Percentiles rank a stretch among this genome's conserved stretches.
Conservation (phyloP, 176 grass and related monocot species). For the Elymus sibiricus region DNA sequence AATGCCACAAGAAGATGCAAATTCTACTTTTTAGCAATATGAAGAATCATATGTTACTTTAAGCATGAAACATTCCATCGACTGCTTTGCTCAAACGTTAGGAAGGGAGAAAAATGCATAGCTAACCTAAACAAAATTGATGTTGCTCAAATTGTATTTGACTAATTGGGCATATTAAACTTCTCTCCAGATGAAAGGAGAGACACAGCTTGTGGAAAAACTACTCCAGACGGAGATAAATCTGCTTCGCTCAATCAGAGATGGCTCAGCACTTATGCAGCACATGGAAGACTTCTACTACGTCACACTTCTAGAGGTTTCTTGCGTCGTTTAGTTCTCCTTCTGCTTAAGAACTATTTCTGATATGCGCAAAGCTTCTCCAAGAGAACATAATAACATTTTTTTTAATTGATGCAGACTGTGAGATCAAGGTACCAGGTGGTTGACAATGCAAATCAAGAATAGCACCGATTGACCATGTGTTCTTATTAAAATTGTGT, state of each 20-base stretch:
- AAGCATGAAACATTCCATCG: background rate
- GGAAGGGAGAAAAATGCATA: background rate
- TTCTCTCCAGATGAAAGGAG: slow-evolving; percentile 84
- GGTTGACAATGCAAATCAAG: slow-evolving; percentile 33
- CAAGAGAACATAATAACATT: slow-evolving; percentile 2
- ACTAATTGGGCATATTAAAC: slow-evolving; percentile 27
- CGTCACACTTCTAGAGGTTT: slow-evolving; percentile 93
- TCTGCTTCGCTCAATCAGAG: slow-evolving; percentile 82
- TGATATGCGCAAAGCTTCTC: slow-evolving; percentile 16
- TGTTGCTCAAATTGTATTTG: slow-evolving; percentile 3
- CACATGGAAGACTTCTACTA: slow-evolving; percentile 99
- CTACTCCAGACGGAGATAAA: slow-evolving; percentile 93
- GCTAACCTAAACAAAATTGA: slow-evolving; percentile 22
- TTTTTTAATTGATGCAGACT: slow-evolving; percentile 56
- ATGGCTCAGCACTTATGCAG: slow-evolving; percentile 98
- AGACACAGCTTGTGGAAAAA: slow-evolving; percentile 89
- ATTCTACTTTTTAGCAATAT: slow-evolving; percentile 4
- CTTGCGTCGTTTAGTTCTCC: background rate
- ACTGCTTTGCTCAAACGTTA: background rate
- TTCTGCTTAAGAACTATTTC: slow-evolving; percentile 21
- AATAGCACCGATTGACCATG: slow-evolving; percentile 11
- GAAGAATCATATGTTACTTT: background rate
- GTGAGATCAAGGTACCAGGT: slow-evolving; percentile 60
- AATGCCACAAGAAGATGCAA: background rate
- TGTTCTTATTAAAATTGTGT: slow-evolving; percentile 6